A percentile compares a stretch with the other conserved stretches of the same genome.
These are phyloP conservation scores for Heterobasidion parviporum DNA, from an alignment of 1,284 basidiomycete genomes.

Conservation along the genomic window DNA sequence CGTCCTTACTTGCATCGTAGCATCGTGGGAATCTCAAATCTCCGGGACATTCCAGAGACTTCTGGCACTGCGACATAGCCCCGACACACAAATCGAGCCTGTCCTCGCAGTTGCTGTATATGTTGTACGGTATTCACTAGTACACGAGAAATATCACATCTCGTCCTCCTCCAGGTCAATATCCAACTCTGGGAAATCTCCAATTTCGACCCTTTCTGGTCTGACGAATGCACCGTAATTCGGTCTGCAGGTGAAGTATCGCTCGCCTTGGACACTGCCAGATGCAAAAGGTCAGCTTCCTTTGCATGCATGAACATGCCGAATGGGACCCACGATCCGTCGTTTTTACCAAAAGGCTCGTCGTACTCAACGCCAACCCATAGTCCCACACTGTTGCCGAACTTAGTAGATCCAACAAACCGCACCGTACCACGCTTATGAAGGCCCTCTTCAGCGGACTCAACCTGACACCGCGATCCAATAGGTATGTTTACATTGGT, in stretches of 20 bases:
- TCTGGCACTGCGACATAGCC: constrained; percentile 5
- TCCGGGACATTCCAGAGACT: constrained; percentile 7
- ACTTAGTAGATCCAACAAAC: constrained; percentile 78
- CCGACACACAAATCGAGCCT: background rate
- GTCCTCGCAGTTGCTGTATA: background rate
- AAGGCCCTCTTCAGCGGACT: constrained; percentile 55
- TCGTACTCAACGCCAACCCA: constrained; percentile 97
- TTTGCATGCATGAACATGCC: too few species aligned
- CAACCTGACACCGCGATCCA: constrained; percentile 81
- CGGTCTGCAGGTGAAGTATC: constrained; percentile 76
- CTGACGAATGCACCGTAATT: constrained; percentile 86
- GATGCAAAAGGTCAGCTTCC: background rate
- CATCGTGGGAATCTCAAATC: constrained; percentile 15
- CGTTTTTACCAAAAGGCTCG: constrained; percentile 93
- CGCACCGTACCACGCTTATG: constrained; percentile 78
- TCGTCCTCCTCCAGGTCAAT: constrained; percentile 68
- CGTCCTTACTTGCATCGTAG: constrained; percentile 26
- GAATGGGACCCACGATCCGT: constrained; percentile 41
- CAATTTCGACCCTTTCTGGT: constrained; percentile 75
- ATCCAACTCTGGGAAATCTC: constrained; percentile 83
- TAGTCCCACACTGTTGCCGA: constrained; percentile 55
- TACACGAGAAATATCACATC: constrained; percentile 37
- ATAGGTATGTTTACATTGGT: constrained; percentile 38
- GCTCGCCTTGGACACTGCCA: constrained; percentile 71
- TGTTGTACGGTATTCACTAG: background rate